Base-by-base conservation (phyloP, 2,329 filamentous ascomycete genomes). In the Cryphonectria japonica region DNA sequence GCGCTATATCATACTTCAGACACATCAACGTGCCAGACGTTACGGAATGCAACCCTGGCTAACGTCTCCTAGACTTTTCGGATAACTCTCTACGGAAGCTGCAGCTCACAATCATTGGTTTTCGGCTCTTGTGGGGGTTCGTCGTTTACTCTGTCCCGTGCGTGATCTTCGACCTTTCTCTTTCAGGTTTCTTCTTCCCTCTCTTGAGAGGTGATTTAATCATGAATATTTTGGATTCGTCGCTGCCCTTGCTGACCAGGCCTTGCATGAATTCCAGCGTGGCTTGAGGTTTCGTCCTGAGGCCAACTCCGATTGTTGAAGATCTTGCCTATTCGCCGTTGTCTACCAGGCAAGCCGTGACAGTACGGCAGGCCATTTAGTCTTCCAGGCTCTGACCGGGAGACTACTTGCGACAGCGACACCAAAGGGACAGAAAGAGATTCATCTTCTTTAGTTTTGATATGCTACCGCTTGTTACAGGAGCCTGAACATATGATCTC, bases 41-140 rank as follows among this genome's bases (percentile, higher is more conserved):
- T 34, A 22, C 67, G 67, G 67, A 68, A 63, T 68, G 57, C 60
- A 62, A 68, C 59, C 29, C 26, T 16, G 26, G 66, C 66, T 46
- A 67, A 61, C 39, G 37, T 43, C 54, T 50, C 39, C n/a, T 29
- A 59, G 39, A 46, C 16, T 41, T 43, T 32, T 5, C 19, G 19
- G n/a, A 54, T 52, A 41, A 52, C 2, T 41, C 62, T 52, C 14
- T 34, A 2, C 8, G 8, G 34, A 19, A 29, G 16, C 41, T 43
- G 65, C 65, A 52, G 16, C 26, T n/a, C 11, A 29, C 34, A 32
- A 14, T 13, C 29, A 59, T 67, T 43, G 52, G 65, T 16, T 26
- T 41, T 41, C 54, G 50, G 52, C 65, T 67, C 19, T 26, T 19
- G 50, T 22, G 29, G 22, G 46, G 46, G 22, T n/a, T 50, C 6